Conservation (phyloP, 2,329 filamentous ascomycete genomes). For the Mycosphaerella sp. region DNA sequence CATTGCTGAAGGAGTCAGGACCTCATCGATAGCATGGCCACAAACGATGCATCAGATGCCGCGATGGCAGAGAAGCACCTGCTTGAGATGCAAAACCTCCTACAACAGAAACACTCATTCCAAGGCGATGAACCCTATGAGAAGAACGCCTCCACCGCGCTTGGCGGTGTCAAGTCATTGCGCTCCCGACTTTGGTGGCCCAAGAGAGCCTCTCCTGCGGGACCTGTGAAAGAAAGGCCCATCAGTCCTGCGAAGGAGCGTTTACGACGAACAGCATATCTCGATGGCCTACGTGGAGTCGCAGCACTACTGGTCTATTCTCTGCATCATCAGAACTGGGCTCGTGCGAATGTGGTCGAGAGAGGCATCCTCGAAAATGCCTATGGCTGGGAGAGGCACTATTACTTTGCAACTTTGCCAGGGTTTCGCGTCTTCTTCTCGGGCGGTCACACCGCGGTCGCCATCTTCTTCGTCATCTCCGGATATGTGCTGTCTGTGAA, state of each 20-base stretch:
- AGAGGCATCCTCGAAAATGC: constrained; percentile 46
- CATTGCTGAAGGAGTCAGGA: too few species aligned
- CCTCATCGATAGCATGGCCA: background rate
- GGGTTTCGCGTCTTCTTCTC: constrained; percentile 54
- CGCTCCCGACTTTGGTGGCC: background rate
- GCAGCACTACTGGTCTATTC: constrained; percentile 61
- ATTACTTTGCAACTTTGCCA: constrained; percentile 50
- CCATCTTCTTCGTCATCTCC: constrained; percentile 47
- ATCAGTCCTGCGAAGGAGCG: background rate
- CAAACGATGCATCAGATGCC: background rate
- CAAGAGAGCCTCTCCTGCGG: background rate
- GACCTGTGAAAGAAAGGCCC: background rate
- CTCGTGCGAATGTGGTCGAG: constrained; percentile 39
- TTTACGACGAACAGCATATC: constrained; percentile 48
- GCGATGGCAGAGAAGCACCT: background rate
- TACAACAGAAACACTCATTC: background rate
- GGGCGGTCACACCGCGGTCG: constrained; percentile 54
- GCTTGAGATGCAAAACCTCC: background rate
- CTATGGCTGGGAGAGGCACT: constrained; percentile 46
- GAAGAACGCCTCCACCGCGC: background rate
- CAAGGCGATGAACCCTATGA: background rate
- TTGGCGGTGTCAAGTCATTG: background rate
- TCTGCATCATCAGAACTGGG: constrained; percentile 54
- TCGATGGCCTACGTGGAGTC: constrained; percentile 61
- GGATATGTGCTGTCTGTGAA: constrained; percentile 47